Base-by-base conservation (phyloP, 257 asterid genomes). In the Echites panduratus region DNA sequence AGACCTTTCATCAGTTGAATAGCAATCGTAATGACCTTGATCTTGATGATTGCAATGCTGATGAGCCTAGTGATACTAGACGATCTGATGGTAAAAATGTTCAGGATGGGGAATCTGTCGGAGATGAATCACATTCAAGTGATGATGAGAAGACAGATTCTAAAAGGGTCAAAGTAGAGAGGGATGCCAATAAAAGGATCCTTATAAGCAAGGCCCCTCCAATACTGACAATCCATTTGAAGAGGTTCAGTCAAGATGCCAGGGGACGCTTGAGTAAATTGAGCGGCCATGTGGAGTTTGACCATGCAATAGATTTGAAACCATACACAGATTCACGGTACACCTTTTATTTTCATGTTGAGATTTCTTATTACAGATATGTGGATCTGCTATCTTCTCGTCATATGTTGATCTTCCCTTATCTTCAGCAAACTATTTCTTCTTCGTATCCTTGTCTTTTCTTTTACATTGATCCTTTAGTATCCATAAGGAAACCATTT, bases 161-260 rank as follows among this genome's bases (percentile, higher is more conserved):
- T n/a, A 84, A 83, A 79, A 76, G 59, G 66, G 79, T 88, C 85
- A 91, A 89, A 80, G 97, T 86, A 81, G 82, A 81, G 80, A 91
- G 99, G 85, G 99, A 91, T 77, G 99, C 99, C 54, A 87, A 85
- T 40, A 94, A 88, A 85, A 86, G 87, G 81, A 73, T 88, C 67
- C 92, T 89, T 72, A 84, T 94, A 56, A 78, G 76, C 76, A 88
- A 82, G 74, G 89, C 89, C 70, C 98, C 99, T 76, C 79, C 89
- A 24, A 73, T 91, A 79, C 83, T 94, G 83, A 89, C 96, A 24
- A 80, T 94, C 75, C 97, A 90, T 76, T 82, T 94, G 66, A 94
- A 94, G 85, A 86, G 99, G 83, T 94, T 94, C 77, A 76, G 88
- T 85, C 99, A 89, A 72, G 97, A 94, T 80, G 85, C 87, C 68